Evolutionary conservation across 192 early-diverging fungal genomes (phyloP), one percentile per base, ranked within the genome.

Genomic region (Linnemannia exigua): DNA sequence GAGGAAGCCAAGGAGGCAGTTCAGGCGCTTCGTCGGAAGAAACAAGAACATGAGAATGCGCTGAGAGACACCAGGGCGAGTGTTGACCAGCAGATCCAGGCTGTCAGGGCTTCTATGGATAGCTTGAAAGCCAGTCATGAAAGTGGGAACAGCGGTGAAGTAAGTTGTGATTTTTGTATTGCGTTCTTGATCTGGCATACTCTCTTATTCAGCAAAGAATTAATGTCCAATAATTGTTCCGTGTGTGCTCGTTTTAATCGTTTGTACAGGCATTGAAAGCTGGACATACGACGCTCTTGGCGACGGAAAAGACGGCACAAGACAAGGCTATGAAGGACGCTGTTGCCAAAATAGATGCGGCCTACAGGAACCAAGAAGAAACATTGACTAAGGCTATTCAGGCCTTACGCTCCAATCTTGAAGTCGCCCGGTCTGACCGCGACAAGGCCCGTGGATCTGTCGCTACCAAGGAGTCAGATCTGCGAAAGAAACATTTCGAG

Each of bases 1-100:
- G 71, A 77, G 5, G 25, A 67, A 14, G 48, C 66, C 50, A 74
- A 72, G 61, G 71, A 72, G 25, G 41, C 75, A 3, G 63, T 73
- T 48, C 67, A 73, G 28, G 41, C 22, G 14, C 48, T 50, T 20
- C 67, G 51, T 44, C 25, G 50, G 6, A 31, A 37, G 20, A 76
- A 52, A 20, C 36, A 61, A 5, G 37, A n/a, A 33, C 68, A 75
- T 38, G 79, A 88, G 6, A 63, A 20, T 14, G 63, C 54, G 7
- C 17, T 82, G 54, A 44, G 31, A 2, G 79, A 73, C 17, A 28
- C 77, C 1, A 76, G 68, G 58, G 75, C 72, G 1, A 78, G 82
- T 48, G 12, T 72, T 17, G 76, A 86, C 33, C 51, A 71, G 22
- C 71, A 86, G 31, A 20, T 80, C 17, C 52, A 33, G 17, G 68